Evolutionary conservation across 176 grass and related monocot genomes (phyloP).

Genomic region (Phragmites australis): DNA sequence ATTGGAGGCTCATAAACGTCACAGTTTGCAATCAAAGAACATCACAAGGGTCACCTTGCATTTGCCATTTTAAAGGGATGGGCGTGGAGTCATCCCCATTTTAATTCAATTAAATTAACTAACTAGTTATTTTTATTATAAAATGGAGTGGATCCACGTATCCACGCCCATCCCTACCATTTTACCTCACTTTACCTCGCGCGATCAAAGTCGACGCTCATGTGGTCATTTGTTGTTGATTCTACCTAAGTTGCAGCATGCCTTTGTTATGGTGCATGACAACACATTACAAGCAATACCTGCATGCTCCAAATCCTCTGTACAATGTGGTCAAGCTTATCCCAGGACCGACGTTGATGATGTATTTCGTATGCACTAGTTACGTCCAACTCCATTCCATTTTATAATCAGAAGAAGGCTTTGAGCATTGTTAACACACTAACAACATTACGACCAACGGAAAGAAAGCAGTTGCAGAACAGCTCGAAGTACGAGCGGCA

Average conservation of each 20-base stretch:
- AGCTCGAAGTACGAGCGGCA: too few species aligned
- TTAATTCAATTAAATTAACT: too few species aligned
- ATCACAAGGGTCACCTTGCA: too few species aligned
- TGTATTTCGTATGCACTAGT: neutral
- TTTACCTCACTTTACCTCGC: too few species aligned
- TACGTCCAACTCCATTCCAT: neutral
- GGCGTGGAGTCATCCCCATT: too few species aligned
- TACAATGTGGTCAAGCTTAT: neutral
- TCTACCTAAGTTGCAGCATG: neutral
- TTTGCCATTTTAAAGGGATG: too few species aligned
- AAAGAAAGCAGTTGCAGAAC: too few species aligned
- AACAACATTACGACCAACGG: neutral
- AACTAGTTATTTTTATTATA: too few species aligned
- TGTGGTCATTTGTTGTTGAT: too few species aligned
- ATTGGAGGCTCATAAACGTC: neutral
- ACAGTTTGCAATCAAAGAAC: neutral
- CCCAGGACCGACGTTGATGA: neutral
- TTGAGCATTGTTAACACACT: neutral
- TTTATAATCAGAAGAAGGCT: neutral
- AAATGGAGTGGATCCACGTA: too few species aligned
- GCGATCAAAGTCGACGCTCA: neutral
- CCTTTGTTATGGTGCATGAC: neutral
- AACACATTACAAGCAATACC: neutral
- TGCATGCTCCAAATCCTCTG: neutral
- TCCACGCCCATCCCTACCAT: too few species aligned